phyloP scores from a whole-genome alignment of 345 rosid species.

The Heritiera fomes region DNA sequence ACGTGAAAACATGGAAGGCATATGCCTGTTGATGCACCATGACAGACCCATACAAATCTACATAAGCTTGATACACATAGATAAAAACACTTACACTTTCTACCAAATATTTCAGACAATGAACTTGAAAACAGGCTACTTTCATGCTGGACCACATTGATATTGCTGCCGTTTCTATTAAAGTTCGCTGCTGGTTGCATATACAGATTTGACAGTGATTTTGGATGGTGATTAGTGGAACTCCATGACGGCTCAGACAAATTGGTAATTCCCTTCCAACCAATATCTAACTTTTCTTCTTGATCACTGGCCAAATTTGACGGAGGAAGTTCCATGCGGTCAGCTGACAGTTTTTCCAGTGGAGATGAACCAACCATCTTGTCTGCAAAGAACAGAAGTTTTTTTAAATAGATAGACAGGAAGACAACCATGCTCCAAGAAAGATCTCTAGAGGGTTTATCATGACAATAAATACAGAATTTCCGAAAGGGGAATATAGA shows the following conservation, averaged over 20 bases:
- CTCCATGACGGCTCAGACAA: slow-evolving; percentile 44
- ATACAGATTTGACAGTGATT: slow-evolving; percentile 44
- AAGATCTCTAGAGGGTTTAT: neutral
- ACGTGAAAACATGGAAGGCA: neutral
- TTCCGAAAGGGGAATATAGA: neutral
- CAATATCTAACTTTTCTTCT: slow-evolving; percentile 30
- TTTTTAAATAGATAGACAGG: neutral
- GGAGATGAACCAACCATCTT: slow-evolving; percentile 42
- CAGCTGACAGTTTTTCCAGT: slow-evolving; percentile 27
- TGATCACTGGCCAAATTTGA: slow-evolving; percentile 29
- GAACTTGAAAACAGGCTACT: slow-evolving; percentile 93
- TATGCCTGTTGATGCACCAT: neutral
- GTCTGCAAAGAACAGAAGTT: slow-evolving; percentile 1
- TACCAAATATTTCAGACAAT: slow-evolving; percentile 65
- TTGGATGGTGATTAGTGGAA: slow-evolving; percentile 36
- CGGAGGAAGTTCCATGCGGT: slow-evolving; percentile 28
- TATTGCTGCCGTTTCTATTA: slow-evolving; percentile 33
- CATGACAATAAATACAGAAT: neutral
- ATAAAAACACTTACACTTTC: slow-evolving; percentile 54
- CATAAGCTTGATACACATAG: slow-evolving; percentile 1
- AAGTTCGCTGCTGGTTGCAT: slow-evolving; percentile 32
- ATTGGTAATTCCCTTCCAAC: slow-evolving; percentile 38
- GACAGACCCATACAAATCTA: neutral
- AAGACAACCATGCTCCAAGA: neutral
- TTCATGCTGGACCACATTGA: slow-evolving; percentile 55